Evolutionary conservation across 176 grass and related monocot species (phyloP).

Genomic region (Oryza australiensis): DNA sequence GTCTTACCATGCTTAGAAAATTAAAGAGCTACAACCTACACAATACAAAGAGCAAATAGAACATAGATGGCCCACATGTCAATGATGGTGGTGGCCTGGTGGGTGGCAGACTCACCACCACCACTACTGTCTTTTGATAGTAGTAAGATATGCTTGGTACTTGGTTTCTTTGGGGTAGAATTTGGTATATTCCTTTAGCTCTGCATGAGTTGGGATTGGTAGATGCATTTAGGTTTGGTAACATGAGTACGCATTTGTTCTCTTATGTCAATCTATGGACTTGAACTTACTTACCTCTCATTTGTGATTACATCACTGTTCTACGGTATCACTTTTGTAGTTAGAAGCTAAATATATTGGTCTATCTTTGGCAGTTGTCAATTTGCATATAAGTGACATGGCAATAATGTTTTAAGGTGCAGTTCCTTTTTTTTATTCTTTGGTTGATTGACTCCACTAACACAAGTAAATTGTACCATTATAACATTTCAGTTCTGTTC

Average conservation of each 20-base stretch:
- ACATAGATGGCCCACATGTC: too few species aligned
- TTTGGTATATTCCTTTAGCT: not conserved
- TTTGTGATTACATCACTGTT: not conserved
- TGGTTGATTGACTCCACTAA: slow-evolving; percentile 20
- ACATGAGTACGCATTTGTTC: not conserved
- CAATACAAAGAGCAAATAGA: too few species aligned
- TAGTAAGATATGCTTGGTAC: not conserved
- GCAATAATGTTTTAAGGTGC: not conserved
- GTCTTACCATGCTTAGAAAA: too few species aligned
- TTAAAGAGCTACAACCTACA: too few species aligned
- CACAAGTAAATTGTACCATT: slow-evolving; percentile 32
- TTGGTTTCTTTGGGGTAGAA: not conserved
- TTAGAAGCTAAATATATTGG: not conserved
- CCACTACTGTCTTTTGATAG: too few species aligned
- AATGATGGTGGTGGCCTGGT: too few species aligned
- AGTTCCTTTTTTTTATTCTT: not conserved
- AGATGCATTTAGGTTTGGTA: not conserved
- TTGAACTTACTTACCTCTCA: not conserved
- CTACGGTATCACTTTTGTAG: not conserved
- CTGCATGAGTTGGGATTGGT: not conserved
- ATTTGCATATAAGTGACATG: slow-evolving; percentile 8
- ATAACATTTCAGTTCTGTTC: slow-evolving; percentile 56
- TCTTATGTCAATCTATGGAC: not conserved
- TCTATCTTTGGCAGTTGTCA: not conserved
- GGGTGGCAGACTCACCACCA: too few species aligned